Evolutionary conservation across 164 flowering plant genomes (phyloP).

Genomic region (Hamamelis virginiana): DNA sequence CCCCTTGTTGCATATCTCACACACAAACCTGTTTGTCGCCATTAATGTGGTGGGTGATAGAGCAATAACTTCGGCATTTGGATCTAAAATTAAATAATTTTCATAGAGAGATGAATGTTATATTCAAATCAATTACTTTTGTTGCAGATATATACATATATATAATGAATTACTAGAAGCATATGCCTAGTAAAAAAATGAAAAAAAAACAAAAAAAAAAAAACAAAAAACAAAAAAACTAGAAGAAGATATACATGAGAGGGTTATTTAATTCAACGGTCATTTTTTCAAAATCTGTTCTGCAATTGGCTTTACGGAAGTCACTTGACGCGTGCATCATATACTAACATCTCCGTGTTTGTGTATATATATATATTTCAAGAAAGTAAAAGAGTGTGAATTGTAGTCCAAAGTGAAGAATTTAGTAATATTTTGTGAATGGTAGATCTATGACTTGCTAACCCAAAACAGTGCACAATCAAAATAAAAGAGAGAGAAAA

Average conservation of each 20-base stretch:
- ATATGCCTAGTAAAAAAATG: too few species aligned
- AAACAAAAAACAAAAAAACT: too few species aligned
- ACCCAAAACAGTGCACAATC: not conserved
- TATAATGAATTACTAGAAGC: not conserved
- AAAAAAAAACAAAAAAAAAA: too few species aligned
- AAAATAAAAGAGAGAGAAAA: conserved; percentile 6
- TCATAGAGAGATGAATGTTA: not conserved
- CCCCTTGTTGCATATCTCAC: conserved; percentile 72
- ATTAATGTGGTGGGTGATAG: conserved; percentile 66
- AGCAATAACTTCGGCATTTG: conserved; percentile 68
- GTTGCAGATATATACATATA: too few species aligned
- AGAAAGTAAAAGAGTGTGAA: conserved; percentile 6
- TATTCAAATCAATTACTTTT: not conserved
- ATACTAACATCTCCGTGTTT: too few species aligned
- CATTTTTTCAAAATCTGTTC: too few species aligned
- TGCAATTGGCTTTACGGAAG: too few species aligned
- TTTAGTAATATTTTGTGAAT: not conserved
- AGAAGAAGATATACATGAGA: too few species aligned
- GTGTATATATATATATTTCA: too few species aligned
- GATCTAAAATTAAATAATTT: too few species aligned
- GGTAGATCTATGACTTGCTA: not conserved
- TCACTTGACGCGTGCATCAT: too few species aligned
- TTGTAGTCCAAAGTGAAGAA: not conserved
- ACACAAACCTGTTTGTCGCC: conserved; percentile 67
- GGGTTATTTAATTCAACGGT: too few species aligned